phyloP scores from a whole-genome alignment of 1,284 basidiomycete genomes.

The Retiboletus fuscus region DNA sequence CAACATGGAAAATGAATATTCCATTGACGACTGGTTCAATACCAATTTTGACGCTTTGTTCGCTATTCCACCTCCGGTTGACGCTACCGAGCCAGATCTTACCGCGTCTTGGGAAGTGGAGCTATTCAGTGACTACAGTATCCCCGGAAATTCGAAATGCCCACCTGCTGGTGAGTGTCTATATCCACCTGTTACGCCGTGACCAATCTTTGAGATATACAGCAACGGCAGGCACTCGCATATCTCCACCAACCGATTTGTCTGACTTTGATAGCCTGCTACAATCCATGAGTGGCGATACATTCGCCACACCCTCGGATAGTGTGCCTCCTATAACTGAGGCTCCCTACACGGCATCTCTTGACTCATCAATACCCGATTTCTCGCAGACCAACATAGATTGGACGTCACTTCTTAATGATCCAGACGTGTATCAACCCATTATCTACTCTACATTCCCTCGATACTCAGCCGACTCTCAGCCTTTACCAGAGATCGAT shows the following conservation, averaged over 20 bases:
- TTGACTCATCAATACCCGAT: conserved; percentile 15
- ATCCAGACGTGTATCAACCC: conserved; percentile 17
- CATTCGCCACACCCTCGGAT: neutral
- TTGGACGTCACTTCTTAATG: conserved; percentile 39
- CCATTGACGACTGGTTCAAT: conserved; percentile 48
- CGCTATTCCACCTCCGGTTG: conserved; percentile 40
- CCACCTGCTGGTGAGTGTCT: conserved; percentile 31
- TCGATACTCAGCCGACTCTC: conserved; percentile 11
- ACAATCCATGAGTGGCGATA: conserved; percentile 20
- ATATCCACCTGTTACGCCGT: neutral
- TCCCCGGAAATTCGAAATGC: conserved; percentile 20
- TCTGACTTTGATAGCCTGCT: conserved; percentile 35
- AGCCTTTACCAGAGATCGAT: conserved; percentile 39
- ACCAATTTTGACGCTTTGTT: conserved; percentile 43
- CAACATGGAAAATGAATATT: conserved; percentile 27
- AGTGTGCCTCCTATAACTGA: neutral
- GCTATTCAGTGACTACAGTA: conserved; percentile 44
- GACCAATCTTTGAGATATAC: neutral
- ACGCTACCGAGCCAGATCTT: conserved; percentile 35
- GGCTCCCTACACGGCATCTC: neutral
- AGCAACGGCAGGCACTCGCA: neutral
- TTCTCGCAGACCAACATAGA: conserved; percentile 14
- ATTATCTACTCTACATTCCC: conserved; percentile 10
- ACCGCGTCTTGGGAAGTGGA: conserved; percentile 42
- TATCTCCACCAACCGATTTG: conserved; percentile 7